Percentiles rank a stretch among this genome's conserved stretches.
phyloP scores from a whole-genome alignment of 2,329 filamentous ascomycete genomes.

The Nigrospora oryzae region DNA sequence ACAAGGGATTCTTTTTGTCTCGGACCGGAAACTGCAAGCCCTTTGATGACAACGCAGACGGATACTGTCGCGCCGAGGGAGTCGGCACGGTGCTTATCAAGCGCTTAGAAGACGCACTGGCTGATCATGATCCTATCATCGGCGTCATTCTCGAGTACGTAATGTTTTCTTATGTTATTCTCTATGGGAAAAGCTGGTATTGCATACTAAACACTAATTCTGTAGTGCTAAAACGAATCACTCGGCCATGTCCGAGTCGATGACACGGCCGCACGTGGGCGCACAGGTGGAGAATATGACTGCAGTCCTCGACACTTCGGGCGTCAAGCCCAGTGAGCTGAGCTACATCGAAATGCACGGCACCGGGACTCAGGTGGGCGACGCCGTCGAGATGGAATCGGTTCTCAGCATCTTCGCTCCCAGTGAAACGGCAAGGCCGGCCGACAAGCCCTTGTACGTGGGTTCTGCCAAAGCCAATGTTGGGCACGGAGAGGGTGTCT shows the following conservation, averaged over 20 bases:
- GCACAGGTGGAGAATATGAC: constrained; percentile 28
- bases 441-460: not conserved
- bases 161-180: no score
- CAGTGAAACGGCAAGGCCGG: constrained; percentile 20
- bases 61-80: constrained; percentile 24
- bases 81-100: constrained; percentile 23
- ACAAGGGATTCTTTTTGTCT: no score
- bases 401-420: not conserved
- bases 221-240: constrained; percentile 51
- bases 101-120: constrained; percentile 17
- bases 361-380: not conserved
- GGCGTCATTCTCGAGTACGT: constrained; percentile 13
- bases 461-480: not conserved
- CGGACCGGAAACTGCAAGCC: constrained; percentile 6
- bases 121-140: constrained; percentile 22
- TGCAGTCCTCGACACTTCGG: constrained; percentile 20
- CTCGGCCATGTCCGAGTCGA: constrained; percentile 62
- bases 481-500: constrained; percentile 22
- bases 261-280: not conserved
- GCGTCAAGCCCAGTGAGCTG: not conserved
- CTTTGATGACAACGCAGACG: constrained; percentile 12
- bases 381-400: not conserved
- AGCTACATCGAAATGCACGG: not conserved
- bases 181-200: no score
- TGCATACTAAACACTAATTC: no score